Evolutionary conservation across 1,284 basidiomycete species (phyloP).

Genomic region (Ganoderma lingzhi): DNA sequence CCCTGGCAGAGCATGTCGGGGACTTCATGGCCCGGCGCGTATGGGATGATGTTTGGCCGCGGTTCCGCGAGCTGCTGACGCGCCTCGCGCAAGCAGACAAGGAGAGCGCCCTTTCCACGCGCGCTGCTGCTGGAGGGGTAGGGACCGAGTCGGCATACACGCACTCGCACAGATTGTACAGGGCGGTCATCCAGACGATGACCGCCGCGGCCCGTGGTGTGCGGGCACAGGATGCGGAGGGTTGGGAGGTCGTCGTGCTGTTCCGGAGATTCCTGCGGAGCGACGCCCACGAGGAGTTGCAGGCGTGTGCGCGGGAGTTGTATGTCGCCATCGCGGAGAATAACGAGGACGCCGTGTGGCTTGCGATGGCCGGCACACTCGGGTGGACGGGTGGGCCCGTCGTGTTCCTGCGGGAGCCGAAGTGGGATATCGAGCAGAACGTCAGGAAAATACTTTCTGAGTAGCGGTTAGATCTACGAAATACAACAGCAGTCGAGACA

Average conservation of each 20-base stretch:
- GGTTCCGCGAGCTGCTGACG: constrained; percentile 67
- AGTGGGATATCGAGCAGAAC: constrained; percentile 72
- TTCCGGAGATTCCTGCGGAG: constrained; percentile 80
- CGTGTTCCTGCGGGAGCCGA: constrained; percentile 58
- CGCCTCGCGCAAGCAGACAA: constrained; percentile 68
- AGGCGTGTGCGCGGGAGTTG: constrained; percentile 67
- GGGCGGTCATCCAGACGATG: constrained; percentile 78
- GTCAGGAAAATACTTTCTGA: constrained; percentile 51
- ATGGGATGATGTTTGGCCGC: constrained; percentile 92
- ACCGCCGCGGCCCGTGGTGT: constrained; percentile 69
- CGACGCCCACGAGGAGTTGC: constrained; percentile 77
- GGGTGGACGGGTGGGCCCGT: constrained; percentile 51
- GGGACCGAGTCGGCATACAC: constrained; percentile 74
- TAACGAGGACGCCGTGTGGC: constrained; percentile 87
- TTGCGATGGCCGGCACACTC: constrained; percentile 69
- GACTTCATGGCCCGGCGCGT: constrained; percentile 85
- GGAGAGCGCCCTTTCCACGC: constrained; percentile 68
- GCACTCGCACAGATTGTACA: constrained; percentile 79
- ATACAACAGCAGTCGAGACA: not conserved
- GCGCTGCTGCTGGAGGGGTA: constrained; percentile 46
- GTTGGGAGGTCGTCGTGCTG: constrained; percentile 81
- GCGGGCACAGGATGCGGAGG: constrained; percentile 69
- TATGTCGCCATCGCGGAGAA: constrained; percentile 66
- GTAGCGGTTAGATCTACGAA: constrained; percentile 1
- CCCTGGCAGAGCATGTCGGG: constrained; percentile 73